These are phyloP conservation scores for Lonicera japonica DNA, from an alignment of 129 eudicot genomes.

Conservation along the genomic window DNA sequence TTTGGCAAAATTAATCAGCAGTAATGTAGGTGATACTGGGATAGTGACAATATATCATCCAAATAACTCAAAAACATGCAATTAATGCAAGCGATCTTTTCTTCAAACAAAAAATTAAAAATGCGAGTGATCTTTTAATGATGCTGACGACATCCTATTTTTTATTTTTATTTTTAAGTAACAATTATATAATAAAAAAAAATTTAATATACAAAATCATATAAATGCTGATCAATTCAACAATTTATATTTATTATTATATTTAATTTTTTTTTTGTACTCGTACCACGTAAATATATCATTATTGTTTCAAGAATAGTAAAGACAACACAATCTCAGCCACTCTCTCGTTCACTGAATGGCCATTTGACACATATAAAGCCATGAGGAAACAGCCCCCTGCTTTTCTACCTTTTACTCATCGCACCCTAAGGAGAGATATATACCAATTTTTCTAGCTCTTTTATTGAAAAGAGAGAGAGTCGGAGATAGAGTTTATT, in stretches of 20 bases:
- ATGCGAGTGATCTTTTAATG: neutral
- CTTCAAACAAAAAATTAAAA: too few relatives aligned
- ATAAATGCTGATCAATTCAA: too few relatives aligned
- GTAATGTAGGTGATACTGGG: too few relatives aligned
- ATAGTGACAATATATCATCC: too few relatives aligned
- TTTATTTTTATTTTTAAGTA: too few relatives aligned
- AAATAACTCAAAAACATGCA: too few relatives aligned
- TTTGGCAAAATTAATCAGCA: too few relatives aligned
- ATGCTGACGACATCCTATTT: slow-evolving; percentile 10
- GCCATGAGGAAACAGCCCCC: slow-evolving; percentile 9
- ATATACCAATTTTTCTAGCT: neutral
- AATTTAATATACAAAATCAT: too few relatives aligned
- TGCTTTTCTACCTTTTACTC: slow-evolving; percentile 5
- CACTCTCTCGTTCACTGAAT: slow-evolving; percentile 17
- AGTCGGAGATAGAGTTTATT: neutral
- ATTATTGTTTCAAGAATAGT: neutral
- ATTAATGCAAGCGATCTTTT: neutral
- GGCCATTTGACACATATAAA: slow-evolving; percentile 13
- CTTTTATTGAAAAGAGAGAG: neutral
- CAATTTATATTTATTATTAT: too few relatives aligned
- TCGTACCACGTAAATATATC: too few relatives aligned
- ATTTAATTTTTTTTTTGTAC: too few relatives aligned
- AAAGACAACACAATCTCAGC: slow-evolving; percentile 14
- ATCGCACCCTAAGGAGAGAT: neutral
- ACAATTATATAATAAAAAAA: too few relatives aligned